Conservation (phyloP, 2,329 filamentous ascomycete species). For the Fusarium buxicola region DNA sequence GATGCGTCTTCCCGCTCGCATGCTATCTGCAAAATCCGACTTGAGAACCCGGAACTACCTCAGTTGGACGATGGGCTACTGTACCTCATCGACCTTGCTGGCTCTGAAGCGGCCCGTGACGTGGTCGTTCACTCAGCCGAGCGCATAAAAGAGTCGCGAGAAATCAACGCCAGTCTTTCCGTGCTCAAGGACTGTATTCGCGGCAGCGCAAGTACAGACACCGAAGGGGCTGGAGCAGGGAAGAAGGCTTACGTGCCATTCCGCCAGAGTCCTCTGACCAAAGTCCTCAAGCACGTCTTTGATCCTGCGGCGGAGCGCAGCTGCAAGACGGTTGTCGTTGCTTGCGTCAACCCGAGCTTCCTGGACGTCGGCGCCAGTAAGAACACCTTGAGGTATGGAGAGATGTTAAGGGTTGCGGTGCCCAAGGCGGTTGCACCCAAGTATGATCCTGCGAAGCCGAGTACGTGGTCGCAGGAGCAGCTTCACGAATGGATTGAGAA, state of each 20-base stretch:
- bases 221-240: slow-evolving; percentile 21
- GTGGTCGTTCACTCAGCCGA: slow-evolving; percentile 52
- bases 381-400: slow-evolving; percentile 62
- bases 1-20: slow-evolving; percentile 62
- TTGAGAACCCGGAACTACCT: slow-evolving; percentile 48
- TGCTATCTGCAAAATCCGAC: slow-evolving; percentile 60
- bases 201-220: slow-evolving; percentile 54
- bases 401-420: slow-evolving; percentile 57
- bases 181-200: slow-evolving; percentile 65
- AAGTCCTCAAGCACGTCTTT: slow-evolving; percentile 62
- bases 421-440: slow-evolving; percentile 43
- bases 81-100: slow-evolving; percentile 61
- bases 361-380: slow-evolving; percentile 57
- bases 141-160: slow-evolving; percentile 59
- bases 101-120: slow-evolving; percentile 61
- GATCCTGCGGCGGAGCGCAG: slow-evolving; percentile 54
- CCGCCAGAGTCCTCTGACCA: slow-evolving; percentile 60
- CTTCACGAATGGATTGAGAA: slow-evolving; percentile 54
- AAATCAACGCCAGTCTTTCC: slow-evolving; percentile 62
- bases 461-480: slow-evolving; percentile 55
- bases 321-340: slow-evolving; percentile 59
- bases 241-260: slow-evolving; percentile 58
- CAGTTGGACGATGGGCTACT: slow-evolving; percentile 55
- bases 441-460: slow-evolving; percentile 47
- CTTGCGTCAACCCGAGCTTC: slow-evolving; percentile 61